Evolutionary conservation across 2,329 filamentous ascomycete species (phyloP).

Genomic region (Trichoderma citrinoviride): DNA sequence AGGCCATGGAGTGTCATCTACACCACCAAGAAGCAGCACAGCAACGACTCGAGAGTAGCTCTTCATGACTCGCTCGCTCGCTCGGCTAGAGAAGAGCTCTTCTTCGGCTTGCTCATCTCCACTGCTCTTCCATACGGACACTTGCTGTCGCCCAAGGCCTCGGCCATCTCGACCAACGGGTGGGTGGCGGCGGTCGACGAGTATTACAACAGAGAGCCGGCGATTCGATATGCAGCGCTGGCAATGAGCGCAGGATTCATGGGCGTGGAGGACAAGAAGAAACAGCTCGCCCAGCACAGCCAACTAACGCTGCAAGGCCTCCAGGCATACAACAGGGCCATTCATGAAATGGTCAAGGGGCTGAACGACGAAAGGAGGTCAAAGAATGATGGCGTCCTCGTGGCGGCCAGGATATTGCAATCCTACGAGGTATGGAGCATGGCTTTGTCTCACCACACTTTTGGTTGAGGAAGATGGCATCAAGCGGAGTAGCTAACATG

Average conservation of each 20-base stretch:
- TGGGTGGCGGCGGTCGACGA: constrained; percentile 27
- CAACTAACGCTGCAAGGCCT: constrained; percentile 27
- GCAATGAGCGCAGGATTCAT: constrained; percentile 27
- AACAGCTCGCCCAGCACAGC: constrained; percentile 23
- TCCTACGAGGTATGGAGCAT: constrained; percentile 26
- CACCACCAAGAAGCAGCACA: neutral
- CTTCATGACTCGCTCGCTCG: constrained; percentile 20
- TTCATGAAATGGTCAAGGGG: constrained; percentile 23
- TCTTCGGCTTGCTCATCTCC: constrained; percentile 23
- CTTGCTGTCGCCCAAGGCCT: constrained; percentile 15
- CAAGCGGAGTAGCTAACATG: neutral
- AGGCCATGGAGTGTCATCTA: constrained; percentile 17
- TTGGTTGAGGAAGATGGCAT: neutral
- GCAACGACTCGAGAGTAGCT: neutral
- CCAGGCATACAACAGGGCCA: constrained; percentile 26
- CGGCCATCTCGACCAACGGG: constrained; percentile 23
- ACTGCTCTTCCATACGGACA: constrained; percentile 22
- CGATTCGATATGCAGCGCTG: constrained; percentile 24
- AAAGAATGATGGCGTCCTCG: constrained; percentile 23
- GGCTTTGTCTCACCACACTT: neutral
- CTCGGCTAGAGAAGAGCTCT: constrained; percentile 25
- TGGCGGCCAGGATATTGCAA: constrained; percentile 23
- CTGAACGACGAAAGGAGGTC: constrained; percentile 20
- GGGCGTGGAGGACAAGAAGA: constrained; percentile 23
- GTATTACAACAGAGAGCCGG: constrained; percentile 25